Conservation (phyloP, 2,329 filamentous ascomycete species). For the Fusarium cyanostomum region DNA sequence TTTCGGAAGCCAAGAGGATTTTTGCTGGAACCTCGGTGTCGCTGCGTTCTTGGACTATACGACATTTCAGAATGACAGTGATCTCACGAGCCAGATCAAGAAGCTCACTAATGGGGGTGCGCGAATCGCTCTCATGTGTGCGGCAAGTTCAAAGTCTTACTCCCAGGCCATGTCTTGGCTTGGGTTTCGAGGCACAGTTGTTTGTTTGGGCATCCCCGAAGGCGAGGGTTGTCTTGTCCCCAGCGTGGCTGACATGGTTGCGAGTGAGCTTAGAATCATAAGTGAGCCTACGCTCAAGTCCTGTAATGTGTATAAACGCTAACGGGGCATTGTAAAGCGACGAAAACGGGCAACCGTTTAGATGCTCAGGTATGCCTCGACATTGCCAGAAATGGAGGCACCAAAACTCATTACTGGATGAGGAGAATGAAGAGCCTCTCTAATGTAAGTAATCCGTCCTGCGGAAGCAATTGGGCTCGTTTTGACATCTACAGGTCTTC, state of each 20-base stretch:
- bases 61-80: background rate
- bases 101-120: constrained; percentile 25
- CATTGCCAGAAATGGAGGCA: background rate
- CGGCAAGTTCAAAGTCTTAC: constrained; percentile 36
- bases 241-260: constrained; percentile 2
- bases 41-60: constrained; percentile 14
- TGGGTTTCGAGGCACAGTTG: constrained; percentile 41
- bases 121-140: constrained; percentile 35
- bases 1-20: constrained; percentile 36
- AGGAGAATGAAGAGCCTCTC: constrained; percentile 5
- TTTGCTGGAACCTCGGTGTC: constrained; percentile 39
- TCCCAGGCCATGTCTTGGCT: constrained; percentile 37
- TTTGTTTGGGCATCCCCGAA: constrained; percentile 40
- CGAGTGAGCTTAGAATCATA: constrained; percentile 6
- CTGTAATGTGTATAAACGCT: background rate
- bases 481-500: background rate
- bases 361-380: constrained; percentile 13
- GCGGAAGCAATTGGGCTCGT: no score
- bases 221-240: background rate
- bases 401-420: constrained; percentile 7
- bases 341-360: constrained; percentile 9
- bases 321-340: background rate
- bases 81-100: constrained; percentile 21
- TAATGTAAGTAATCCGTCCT: background rate
- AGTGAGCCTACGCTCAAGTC: background rate